These are phyloP conservation scores for Caloboletus firmus DNA, from an alignment of 1,284 basidiomycete genomes.

Conservation along the genomic window DNA sequence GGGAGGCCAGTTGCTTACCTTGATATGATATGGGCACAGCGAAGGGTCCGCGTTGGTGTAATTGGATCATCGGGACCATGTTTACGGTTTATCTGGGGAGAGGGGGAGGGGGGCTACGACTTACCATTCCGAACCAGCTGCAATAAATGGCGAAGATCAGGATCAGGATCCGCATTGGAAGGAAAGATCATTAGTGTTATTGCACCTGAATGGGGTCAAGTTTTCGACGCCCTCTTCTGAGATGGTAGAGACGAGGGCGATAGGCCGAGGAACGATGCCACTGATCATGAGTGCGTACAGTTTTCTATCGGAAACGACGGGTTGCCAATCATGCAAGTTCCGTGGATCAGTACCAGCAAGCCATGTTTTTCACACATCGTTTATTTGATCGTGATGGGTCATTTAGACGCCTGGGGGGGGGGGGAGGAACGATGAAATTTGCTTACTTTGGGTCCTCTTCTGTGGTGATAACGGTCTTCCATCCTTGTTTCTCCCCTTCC, in stretches of 20 bases:
- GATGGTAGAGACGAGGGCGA: slow-evolving; percentile 65
- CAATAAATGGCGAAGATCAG: background rate
- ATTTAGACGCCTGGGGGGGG: too few species aligned
- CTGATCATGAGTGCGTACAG: slow-evolving; percentile 53
- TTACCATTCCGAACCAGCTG: slow-evolving; percentile 47
- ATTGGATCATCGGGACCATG: background rate
- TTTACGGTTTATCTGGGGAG: too few species aligned
- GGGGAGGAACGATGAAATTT: background rate
- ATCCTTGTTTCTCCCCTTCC: slow-evolving; percentile 51
- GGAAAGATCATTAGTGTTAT: background rate
- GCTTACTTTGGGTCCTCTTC: slow-evolving; percentile 46
- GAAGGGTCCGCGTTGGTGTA: background rate
- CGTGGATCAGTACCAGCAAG: background rate
- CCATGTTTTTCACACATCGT: background rate
- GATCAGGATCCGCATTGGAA: background rate
- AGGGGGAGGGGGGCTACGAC: too few species aligned
- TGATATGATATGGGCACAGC: background rate
- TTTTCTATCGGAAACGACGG: slow-evolving; percentile 26
- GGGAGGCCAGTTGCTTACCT: slow-evolving; percentile 42
- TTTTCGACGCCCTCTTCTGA: slow-evolving; percentile 52
- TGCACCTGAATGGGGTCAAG: slow-evolving; percentile 53
- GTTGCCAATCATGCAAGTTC: background rate
- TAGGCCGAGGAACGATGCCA: slow-evolving; percentile 62
- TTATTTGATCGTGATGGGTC: background rate
- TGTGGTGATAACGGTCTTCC: slow-evolving; percentile 53